These are phyloP conservation scores for Phytophthora idaei DNA, from an alignment of 352 stramenopile species.

Conservation along the genomic window DNA sequence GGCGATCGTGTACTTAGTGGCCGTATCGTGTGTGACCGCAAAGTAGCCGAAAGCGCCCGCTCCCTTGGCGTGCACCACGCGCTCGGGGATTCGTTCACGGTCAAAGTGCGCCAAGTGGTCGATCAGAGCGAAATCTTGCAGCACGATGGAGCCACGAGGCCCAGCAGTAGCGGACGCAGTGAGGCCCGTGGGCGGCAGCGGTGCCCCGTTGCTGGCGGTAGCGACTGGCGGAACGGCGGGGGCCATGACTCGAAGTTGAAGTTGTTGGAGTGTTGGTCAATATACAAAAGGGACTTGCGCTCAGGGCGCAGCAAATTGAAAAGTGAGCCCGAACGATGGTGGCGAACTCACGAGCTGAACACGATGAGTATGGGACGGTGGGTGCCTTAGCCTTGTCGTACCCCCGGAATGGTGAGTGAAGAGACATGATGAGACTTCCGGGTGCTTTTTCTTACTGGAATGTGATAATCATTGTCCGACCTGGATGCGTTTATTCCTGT, in stretches of 20 bases:
- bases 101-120: slow-evolving; percentile 92
- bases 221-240: slow-evolving; percentile 13
- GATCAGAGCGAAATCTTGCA: slow-evolving; percentile 88
- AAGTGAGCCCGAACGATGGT: background rate
- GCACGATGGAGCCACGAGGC: slow-evolving; percentile 54
- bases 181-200: slow-evolving; percentile 60
- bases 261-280: background rate
- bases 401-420: slow-evolving; percentile 3
- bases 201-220: slow-evolving; percentile 65
- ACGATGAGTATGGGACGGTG: background rate
- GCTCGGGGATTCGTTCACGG: slow-evolving; percentile 90
- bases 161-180: slow-evolving; percentile 74
- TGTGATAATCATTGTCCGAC: slow-evolving; percentile 1
- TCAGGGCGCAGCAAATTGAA: background rate
- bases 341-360: background rate
- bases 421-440: slow-evolving; percentile 4
- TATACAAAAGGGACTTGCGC: background rate
- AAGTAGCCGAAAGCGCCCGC: slow-evolving; percentile 92
- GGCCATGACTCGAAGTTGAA: background rate
- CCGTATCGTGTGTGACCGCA: slow-evolving; percentile 69
- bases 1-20: slow-evolving; percentile 65
- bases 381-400: slow-evolving; percentile 8
- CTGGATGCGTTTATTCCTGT: background rate
- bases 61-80: slow-evolving; percentile 92
- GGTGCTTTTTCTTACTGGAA: no score